phyloP scores from a whole-genome alignment of 495 filamentous ascomycete species.

The Clohesyomyces aquaticus region DNA sequence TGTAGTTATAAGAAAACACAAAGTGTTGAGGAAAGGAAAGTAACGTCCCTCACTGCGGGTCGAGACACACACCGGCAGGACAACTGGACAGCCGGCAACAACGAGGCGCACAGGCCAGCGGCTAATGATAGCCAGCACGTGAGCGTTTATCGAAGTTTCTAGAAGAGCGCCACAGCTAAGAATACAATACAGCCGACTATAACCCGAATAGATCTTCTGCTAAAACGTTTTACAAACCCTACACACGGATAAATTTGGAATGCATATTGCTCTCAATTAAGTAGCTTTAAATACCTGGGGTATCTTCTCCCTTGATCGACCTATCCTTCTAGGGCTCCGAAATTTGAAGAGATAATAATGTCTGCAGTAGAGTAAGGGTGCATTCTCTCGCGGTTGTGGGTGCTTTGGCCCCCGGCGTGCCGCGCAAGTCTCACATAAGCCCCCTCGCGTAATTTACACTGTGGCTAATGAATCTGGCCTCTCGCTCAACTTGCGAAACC shows the following conservation, averaged over 20 bases:
- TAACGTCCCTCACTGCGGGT: no score
- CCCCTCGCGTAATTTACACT: neutral
- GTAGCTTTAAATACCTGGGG: neutral
- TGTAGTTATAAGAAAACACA: no score
- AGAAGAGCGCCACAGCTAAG: neutral
- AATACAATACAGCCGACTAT: neutral
- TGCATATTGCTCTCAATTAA: neutral
- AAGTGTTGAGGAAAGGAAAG: no score
- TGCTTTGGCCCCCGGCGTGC: neutral
- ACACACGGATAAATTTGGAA: neutral
- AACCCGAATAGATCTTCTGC: neutral
- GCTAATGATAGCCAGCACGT: neutral
- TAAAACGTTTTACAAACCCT: neutral
- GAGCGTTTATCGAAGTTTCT: neutral
- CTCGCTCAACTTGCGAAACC: slow-evolving; percentile 1
- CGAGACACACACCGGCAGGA: no score
- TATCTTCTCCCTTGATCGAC: neutral
- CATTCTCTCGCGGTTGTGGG: neutral
- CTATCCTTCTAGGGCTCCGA: neutral
- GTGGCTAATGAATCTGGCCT: slow-evolving; percentile 1
- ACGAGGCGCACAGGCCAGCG: neutral
- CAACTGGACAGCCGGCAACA: neutral
- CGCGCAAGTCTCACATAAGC: neutral
- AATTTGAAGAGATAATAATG: neutral
- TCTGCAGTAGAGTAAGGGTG: neutral